Conservation (phyloP, 768 basidiomycete species). For the Lactarius trivialis region DNA sequence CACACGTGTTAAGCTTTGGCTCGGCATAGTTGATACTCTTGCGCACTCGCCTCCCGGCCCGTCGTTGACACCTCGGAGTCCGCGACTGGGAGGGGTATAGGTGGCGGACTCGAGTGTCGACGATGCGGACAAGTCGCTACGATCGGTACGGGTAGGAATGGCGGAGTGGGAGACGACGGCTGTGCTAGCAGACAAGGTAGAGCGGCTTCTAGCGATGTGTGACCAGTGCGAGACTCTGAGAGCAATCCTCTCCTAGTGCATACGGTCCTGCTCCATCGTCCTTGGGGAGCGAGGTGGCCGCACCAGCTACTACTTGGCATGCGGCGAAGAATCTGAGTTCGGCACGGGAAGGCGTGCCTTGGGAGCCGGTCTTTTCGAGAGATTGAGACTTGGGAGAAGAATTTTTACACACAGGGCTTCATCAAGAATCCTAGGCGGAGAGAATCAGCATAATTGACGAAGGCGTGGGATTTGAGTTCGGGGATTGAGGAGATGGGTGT, state of each 20-base stretch:
- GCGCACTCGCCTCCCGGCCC: slow-evolving; percentile 49
- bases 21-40: slow-evolving; percentile 86
- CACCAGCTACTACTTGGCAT: no score
- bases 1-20: slow-evolving; percentile 83
- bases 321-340: slow-evolving; percentile 41
- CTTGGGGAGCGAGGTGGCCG: slow-evolving; percentile 29
- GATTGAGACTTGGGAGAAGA: neutral
- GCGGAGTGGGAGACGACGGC: slow-evolving; percentile 35
- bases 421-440: no score
- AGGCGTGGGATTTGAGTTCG: no score
- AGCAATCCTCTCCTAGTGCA: slow-evolving; percentile 34
- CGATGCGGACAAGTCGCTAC: no score
- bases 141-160: slow-evolving; percentile 19
- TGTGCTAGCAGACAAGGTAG: no score
- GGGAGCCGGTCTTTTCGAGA: no score
- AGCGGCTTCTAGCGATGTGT: slow-evolving; percentile 42
- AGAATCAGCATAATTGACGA: no score
- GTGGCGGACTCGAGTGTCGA: slow-evolving; percentile 28
- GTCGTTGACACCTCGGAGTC: slow-evolving; percentile 20
- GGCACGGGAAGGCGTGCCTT: slow-evolving; percentile 40
- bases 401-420: no score
- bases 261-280: no score
- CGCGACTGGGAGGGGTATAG: slow-evolving; percentile 29
- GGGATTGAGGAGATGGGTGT: no score
- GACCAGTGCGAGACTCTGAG: slow-evolving; percentile 34